Evolutionary conservation across 2,329 filamentous ascomycete species (phyloP), one percentile per base, ranked within the genome.

Genomic region (Monascus ruber): DNA sequence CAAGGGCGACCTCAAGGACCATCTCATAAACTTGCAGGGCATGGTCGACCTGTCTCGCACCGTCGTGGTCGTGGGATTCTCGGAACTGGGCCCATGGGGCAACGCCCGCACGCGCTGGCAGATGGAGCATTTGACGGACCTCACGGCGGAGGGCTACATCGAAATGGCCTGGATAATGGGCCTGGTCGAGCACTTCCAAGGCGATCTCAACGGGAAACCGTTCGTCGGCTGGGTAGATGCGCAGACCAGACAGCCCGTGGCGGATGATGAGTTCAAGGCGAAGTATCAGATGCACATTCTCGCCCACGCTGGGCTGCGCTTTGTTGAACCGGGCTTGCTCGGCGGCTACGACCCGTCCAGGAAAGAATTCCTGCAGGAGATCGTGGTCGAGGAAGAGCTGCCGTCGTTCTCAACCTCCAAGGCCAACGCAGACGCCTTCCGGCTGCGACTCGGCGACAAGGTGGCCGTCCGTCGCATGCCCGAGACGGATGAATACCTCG

Each of bases 81-180:
- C 57, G 1, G 65, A 68, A 45, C 55, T 60, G 36, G 60, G 69
- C 10, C 91, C 91, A 5, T 98, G 91, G 91, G 91, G 91, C 72
- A 98, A 96, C 72, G 88, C 91, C 2, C 81, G 91, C 55, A 98
- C 91, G 34, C 81, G 91, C 46, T 98, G 91, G 91, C 89, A 98
- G 71, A 98, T 98, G 88, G 91, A 98, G 64, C 87, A 91, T 1
- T 80, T 87, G 50, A 93, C 93, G 59, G 77, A 94, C 57, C 98
- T 98, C 70, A 96, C 91, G 6, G 77, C 98, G 8, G 93, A 98
- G 65, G 91, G 91, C 27, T 96, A 89, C 56, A 82, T 98, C 44
- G 91, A 98, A 67, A 98, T 98, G 91, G 88, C 91, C 28, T 98
- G 91, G 91, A 86, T 98, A 64, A 98, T 96, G 89, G 91, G 91